Conservation (phyloP, 2,329 filamentous ascomycete genomes). For the Tolypocladium pustulatum region DNA sequence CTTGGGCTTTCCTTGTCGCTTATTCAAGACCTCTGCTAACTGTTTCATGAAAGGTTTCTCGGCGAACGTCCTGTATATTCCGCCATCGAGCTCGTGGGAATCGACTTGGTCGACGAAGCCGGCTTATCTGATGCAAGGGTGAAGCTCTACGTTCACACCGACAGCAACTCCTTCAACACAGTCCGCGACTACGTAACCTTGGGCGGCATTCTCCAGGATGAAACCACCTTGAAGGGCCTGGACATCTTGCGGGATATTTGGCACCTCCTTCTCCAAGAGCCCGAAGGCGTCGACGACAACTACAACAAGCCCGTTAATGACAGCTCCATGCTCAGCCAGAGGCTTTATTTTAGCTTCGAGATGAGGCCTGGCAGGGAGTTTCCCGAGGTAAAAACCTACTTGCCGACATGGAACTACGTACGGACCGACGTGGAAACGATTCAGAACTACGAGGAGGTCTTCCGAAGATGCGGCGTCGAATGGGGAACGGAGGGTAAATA, state of each 20-base stretch:
- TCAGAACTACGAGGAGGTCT: constrained; percentile 6
- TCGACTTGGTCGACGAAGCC: constrained; percentile 6
- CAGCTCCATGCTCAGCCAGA: constrained; percentile 2
- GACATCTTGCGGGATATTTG: constrained; percentile 3
- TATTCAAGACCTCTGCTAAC: neutral
- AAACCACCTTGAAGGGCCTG: constrained; percentile 1
- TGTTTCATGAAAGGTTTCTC: constrained; percentile 2
- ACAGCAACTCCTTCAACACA: constrained; percentile 6
- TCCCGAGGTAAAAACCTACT: constrained; percentile 6
- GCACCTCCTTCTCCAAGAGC: constrained; percentile 8
- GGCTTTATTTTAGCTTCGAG: constrained; percentile 7
- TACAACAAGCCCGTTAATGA: constrained; percentile 4
- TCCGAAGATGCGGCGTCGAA: constrained; percentile 1
- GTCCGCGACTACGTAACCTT: constrained; percentile 5
- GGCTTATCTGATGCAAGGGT: constrained; percentile 4
- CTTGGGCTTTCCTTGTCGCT: neutral
- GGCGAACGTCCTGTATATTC: neutral
- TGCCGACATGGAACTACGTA: constrained; percentile 8
- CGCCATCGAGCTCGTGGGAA: constrained; percentile 3
- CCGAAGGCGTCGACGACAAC: constrained; percentile 4
- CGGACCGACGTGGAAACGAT: constrained; percentile 7
- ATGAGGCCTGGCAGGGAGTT: constrained; percentile 4
- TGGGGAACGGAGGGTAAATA: constrained; percentile 5
- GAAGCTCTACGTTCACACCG: constrained; percentile 6
- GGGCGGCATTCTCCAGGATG: constrained; percentile 5